A percentile compares a stretch with the other conserved stretches of the same genome.
Conservation (phyloP, 2,329 filamentous ascomycete species). For the Hypomyces rosellus region DNA sequence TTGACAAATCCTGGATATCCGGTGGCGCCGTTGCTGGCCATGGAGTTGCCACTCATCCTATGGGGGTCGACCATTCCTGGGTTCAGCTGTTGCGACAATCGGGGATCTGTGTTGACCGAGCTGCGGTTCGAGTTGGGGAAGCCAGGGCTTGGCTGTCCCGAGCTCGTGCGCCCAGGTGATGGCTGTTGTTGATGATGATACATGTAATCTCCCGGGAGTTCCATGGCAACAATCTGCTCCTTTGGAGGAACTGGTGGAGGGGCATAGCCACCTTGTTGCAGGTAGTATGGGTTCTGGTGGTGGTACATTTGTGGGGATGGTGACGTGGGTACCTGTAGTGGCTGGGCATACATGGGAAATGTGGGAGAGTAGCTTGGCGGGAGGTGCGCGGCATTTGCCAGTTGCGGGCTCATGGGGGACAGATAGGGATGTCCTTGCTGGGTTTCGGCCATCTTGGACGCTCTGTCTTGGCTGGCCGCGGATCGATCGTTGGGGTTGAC, state of each 20-base stretch:
- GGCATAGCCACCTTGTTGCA: slow-evolving; percentile 7
- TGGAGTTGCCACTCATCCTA: slow-evolving; percentile 21
- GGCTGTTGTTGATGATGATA: slow-evolving; percentile 22
- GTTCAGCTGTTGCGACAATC: slow-evolving; percentile 37
- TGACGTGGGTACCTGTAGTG: not conserved
- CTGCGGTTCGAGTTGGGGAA: slow-evolving; percentile 16
- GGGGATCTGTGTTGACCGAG: slow-evolving; percentile 19
- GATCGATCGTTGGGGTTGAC: slow-evolving; percentile 47
- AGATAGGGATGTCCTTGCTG: not conserved
- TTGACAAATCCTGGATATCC: slow-evolving; percentile 34
- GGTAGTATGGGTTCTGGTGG: not conserved
- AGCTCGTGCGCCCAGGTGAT: slow-evolving; percentile 22
- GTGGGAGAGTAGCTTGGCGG: slow-evolving; percentile 31
- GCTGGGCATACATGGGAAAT: slow-evolving; percentile 14
- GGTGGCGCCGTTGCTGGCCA: slow-evolving; percentile 28
- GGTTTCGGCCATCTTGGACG: not conserved
- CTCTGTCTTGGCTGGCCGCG: slow-evolving; percentile 16
- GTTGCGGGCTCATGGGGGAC: not conserved
- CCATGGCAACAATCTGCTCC: slow-evolving; percentile 26
- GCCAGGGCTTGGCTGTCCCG: slow-evolving; percentile 18
- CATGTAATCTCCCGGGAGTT: slow-evolving; percentile 46
- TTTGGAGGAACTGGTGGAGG: slow-evolving; percentile 22
- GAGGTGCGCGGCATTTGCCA: slow-evolving; percentile 16
- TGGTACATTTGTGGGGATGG: slow-evolving; percentile 12
- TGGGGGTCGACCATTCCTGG: slow-evolving; percentile 17